phyloP scores from a whole-genome alignment of 306 rosid genomes.

The Vicia villosa region DNA sequence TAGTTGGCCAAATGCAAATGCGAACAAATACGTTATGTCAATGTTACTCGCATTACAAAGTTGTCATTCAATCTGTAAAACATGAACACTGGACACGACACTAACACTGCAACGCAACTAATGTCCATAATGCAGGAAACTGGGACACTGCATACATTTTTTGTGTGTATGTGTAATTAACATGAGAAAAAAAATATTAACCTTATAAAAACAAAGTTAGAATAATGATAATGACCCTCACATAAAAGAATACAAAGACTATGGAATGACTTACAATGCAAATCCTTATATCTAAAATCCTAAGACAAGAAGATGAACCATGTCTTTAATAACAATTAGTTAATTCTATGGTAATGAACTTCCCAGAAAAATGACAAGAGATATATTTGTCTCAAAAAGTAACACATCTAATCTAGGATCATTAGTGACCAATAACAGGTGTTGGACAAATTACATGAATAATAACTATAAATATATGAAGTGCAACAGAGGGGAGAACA shows the following conservation, averaged over 20 bases:
- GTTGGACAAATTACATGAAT: too few species aligned
- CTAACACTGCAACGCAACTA: neutral
- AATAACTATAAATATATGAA: too few species aligned
- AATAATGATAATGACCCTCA: neutral
- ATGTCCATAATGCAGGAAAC: neutral
- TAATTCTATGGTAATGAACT: neutral
- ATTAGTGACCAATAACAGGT: neutral
- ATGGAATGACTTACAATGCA: neutral
- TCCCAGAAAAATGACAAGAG: neutral
- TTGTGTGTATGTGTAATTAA: neutral
- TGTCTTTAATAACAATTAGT: neutral
- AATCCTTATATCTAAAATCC: neutral
- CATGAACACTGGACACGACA: neutral
- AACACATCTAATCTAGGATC: neutral
- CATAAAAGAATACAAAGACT: neutral
- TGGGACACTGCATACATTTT: neutral
- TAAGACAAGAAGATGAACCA: neutral
- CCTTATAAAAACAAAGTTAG: neutral
- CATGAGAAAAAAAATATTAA: neutral
- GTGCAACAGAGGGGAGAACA: too few species aligned
- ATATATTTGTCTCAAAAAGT: neutral
- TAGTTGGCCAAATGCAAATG: neutral
- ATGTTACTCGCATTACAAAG: constrained; percentile 6
- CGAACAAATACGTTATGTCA: neutral
- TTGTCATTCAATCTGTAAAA: neutral